These are phyloP conservation scores for Tylopilus plumbeoviolaceoides DNA, from an alignment of 768 basidiomycete genomes.

Conservation along the genomic window DNA sequence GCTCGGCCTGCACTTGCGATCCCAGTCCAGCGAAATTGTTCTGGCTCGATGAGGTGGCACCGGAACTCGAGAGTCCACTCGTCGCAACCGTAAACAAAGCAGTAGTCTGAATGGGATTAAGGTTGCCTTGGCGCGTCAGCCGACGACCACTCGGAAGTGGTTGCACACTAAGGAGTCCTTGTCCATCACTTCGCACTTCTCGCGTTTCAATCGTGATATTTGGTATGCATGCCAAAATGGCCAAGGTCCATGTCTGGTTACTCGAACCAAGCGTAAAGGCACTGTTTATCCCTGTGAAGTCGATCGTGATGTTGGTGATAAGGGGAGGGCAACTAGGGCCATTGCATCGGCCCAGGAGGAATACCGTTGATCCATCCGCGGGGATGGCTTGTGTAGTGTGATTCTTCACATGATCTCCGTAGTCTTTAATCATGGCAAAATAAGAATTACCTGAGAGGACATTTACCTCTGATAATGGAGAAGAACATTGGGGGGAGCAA, in stretches of 20 bases:
- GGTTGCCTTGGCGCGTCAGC: slow-evolving; percentile 21
- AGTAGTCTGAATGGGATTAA: slow-evolving; percentile 21
- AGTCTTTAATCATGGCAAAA: slow-evolving; percentile 8
- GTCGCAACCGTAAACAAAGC: slow-evolving; percentile 23
- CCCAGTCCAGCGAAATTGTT: slow-evolving; percentile 1
- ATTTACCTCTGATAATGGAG: background rate
- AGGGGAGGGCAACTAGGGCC: slow-evolving; percentile 17
- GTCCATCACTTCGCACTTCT: slow-evolving; percentile 21
- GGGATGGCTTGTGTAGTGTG: slow-evolving; percentile 16
- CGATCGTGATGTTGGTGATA: background rate
- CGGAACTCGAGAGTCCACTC: slow-evolving; percentile 1
- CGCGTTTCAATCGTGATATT: slow-evolving; percentile 25
- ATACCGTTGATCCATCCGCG: slow-evolving; percentile 23
- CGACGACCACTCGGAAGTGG: slow-evolving; percentile 5
- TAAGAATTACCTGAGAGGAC: background rate
- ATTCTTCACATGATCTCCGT: slow-evolving; percentile 12
- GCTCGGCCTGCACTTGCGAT: slow-evolving; percentile 14
- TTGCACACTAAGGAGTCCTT: slow-evolving; percentile 18
- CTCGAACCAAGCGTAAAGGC: slow-evolving; percentile 10
- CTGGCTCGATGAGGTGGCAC: background rate
- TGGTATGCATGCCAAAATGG: slow-evolving; percentile 20
- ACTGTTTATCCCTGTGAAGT: slow-evolving; percentile 11
- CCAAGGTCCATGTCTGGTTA: slow-evolving; percentile 21
- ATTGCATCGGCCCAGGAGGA: slow-evolving; percentile 19
- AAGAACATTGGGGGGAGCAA: background rate